phyloP scores from a whole-genome alignment of 768 basidiomycete genomes.

The Trichaptum fuscoviolaceum region DNA sequence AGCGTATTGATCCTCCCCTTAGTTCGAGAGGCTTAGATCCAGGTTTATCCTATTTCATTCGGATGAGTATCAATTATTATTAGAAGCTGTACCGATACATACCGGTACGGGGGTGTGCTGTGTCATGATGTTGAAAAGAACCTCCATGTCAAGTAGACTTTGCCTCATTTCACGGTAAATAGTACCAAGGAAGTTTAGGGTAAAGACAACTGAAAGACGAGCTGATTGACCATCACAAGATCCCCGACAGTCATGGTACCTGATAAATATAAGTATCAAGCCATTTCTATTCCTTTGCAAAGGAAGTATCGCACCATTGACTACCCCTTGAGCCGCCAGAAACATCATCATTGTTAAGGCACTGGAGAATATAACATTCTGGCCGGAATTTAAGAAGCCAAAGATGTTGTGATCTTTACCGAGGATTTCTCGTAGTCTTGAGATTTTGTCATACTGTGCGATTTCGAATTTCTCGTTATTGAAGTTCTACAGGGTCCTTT shows the following conservation, averaged over 20 bases:
- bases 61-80: neutral
- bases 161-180: constrained; percentile 97
- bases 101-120: constrained; percentile 72
- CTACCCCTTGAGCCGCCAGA: constrained; percentile 89
- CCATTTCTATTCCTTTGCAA: neutral
- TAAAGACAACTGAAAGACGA: constrained; percentile 94
- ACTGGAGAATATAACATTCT: constrained; percentile 92
- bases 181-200: constrained; percentile 97
- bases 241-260: constrained; percentile 98
- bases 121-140: constrained; percentile 83
- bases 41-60: constrained; percentile 53
- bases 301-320: constrained; percentile 57
- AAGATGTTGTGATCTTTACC: constrained; percentile 89
- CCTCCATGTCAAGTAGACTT: constrained; percentile 95
- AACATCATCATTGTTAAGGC: constrained; percentile 96
- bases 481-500: constrained; percentile 67
- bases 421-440: constrained; percentile 85
- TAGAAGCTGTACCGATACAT: constrained; percentile 13
- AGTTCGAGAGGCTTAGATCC: constrained; percentile 63
- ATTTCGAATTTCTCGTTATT: constrained; percentile 95
- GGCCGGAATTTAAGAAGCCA: constrained; percentile 93
- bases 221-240: constrained; percentile 98
- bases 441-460: constrained; percentile 87
- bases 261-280: constrained; percentile 23
- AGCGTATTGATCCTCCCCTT: constrained; percentile 82